phyloP scores from a whole-genome alignment of 169 alveolate species.

The Ichthyophthirius multifiliis region DNA sequence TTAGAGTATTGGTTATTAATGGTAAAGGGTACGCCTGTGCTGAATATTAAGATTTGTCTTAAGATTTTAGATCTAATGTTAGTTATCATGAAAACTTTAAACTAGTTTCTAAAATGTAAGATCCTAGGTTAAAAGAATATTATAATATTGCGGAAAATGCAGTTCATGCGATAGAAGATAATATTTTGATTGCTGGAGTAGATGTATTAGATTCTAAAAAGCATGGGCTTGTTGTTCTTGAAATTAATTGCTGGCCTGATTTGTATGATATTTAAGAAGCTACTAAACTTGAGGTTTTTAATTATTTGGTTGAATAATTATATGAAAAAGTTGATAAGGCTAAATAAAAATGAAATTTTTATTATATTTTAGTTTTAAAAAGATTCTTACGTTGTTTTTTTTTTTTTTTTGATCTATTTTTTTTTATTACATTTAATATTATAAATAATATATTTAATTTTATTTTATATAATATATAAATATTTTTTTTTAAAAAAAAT shows the following conservation, averaged over 20 bases:
- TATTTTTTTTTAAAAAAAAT: no score
- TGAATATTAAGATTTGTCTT: conserved; percentile 24
- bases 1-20: conserved; percentile 33
- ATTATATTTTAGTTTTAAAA: no score
- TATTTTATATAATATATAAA: no score
- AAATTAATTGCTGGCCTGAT: conserved; percentile 52
- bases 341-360: no score
- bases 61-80: conserved; percentile 37
- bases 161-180: conserved; percentile 8
- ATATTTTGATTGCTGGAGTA: conserved; percentile 42
- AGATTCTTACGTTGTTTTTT: no score
- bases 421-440: no score
- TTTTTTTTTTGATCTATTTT: no score
- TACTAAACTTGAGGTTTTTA: not conserved
- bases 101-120: conserved; percentile 29
- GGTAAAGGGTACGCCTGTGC: conserved; percentile 23
- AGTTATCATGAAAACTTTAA: conserved; percentile 30
- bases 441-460: no score
- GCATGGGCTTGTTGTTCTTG: conserved; percentile 26
- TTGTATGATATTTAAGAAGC: conserved; percentile 32
- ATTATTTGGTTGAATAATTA: not conserved
- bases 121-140: conserved; percentile 7
- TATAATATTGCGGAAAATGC: conserved; percentile 41
- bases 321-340: not conserved
- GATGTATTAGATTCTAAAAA: conserved; percentile 40